phyloP scores from a whole-genome alignment of 2,329 filamentous ascomycete species.

The Botrytis hyacinthi region DNA sequence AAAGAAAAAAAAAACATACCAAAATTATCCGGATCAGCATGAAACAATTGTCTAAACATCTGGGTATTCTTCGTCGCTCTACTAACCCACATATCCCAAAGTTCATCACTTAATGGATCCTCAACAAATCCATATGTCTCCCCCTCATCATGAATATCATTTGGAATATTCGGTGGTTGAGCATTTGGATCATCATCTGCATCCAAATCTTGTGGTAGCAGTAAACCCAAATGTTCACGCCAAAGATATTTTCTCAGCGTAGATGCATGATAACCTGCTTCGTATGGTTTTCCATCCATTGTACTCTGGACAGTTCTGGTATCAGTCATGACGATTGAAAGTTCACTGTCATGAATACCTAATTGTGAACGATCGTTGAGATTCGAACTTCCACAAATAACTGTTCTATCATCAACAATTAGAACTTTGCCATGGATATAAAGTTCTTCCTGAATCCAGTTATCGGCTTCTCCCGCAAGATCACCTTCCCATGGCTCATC shows the following conservation, averaged over 20 bases:
- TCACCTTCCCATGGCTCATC: slow-evolving; percentile 76
- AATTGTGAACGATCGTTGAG: slow-evolving; percentile 88
- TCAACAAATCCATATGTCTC: slow-evolving; percentile 64
- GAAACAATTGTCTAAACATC: slow-evolving; percentile 76
- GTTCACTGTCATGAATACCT: slow-evolving; percentile 85
- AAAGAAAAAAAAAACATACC: slow-evolving; percentile 47
- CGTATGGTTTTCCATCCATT: slow-evolving; percentile 77
- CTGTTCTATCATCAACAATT: slow-evolving; percentile 82
- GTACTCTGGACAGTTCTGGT: slow-evolving; percentile 64
- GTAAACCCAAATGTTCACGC: slow-evolving; percentile 84
- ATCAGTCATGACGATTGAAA: slow-evolving; percentile 88
- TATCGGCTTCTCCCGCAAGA: slow-evolving; percentile 72
- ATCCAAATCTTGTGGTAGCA: slow-evolving; percentile 70
- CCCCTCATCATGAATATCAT: slow-evolving; percentile 62
- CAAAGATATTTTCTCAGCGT: slow-evolving; percentile 80
- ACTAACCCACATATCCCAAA: slow-evolving; percentile 68
- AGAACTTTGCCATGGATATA: slow-evolving; percentile 93
- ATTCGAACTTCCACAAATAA: slow-evolving; percentile 84
- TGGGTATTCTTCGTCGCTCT: slow-evolving; percentile 70
- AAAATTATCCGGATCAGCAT: slow-evolving; percentile 84
- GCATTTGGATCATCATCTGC: slow-evolving; percentile 68
- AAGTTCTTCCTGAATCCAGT: slow-evolving; percentile 93
- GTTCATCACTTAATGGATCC: slow-evolving; percentile 65
- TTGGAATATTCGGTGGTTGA: slow-evolving; percentile 67
- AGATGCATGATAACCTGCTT: slow-evolving; percentile 77